Percentiles rank a stretch among this genome's conserved stretches.
These are phyloP conservation scores for Umbelopsis isabellina DNA, from an alignment of 192 early-diverging fungal species.

Conservation along the genomic window DNA sequence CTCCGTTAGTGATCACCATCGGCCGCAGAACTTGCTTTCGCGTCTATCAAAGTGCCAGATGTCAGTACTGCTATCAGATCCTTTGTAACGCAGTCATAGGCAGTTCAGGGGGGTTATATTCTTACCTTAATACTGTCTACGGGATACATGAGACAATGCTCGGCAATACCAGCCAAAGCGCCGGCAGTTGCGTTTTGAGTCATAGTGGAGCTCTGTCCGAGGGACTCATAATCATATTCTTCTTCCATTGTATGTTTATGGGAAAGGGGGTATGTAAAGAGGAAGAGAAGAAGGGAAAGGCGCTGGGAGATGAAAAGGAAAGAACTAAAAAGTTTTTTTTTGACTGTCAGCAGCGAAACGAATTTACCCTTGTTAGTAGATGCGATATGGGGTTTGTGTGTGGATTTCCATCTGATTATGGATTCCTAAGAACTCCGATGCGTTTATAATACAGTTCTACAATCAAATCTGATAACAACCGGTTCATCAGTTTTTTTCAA, in stretches of 20 bases:
- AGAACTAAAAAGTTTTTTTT: slow-evolving; percentile 10
- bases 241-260: slow-evolving; percentile 9
- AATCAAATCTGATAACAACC: no score
- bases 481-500: no score
- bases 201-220: slow-evolving; percentile 78
- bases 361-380: slow-evolving; percentile 13
- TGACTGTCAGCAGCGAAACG: neutral
- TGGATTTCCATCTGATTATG: slow-evolving; percentile 12
- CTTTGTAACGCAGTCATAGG: no score
- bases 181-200: slow-evolving; percentile 86
- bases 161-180: slow-evolving; percentile 93
- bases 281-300: slow-evolving; percentile 10
- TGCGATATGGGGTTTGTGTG: slow-evolving; percentile 1
- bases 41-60: slow-evolving; percentile 55
- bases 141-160: slow-evolving; percentile 95
- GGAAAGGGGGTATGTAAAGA: slow-evolving; percentile 1
- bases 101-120: neutral
- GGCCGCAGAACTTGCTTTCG: slow-evolving; percentile 86
- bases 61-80: neutral
- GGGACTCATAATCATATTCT: slow-evolving; percentile 85
- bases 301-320: neutral
- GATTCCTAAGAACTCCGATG: no score
- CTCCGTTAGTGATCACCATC: neutral
- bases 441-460: no score
- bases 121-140: slow-evolving; percentile 91